phyloP scores from a whole-genome alignment of 106 monocot species.

The Allium cepa region DNA sequence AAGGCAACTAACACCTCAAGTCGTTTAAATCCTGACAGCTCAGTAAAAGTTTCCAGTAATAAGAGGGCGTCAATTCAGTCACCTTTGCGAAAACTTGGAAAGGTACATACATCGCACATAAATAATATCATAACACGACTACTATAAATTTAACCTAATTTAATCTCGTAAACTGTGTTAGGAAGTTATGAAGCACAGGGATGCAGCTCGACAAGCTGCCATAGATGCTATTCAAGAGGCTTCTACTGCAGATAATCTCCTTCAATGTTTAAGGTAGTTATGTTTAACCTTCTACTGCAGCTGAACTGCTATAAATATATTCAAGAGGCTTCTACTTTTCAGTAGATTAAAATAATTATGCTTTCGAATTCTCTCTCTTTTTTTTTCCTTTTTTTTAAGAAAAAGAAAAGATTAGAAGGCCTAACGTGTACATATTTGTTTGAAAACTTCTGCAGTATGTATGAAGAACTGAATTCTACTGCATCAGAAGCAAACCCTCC shows the following conservation, averaged over 20 bases:
- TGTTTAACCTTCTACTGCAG: conserved; percentile 6
- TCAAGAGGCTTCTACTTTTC: too few relatives aligned
- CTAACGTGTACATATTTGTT: too few relatives aligned
- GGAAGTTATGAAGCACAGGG: conserved; percentile 41
- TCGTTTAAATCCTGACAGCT: conserved; percentile 26
- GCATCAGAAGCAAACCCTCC: conserved; percentile 67
- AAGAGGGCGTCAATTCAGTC: conserved; percentile 37
- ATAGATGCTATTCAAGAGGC: conserved; percentile 57
- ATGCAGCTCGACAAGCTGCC: conserved; percentile 52
- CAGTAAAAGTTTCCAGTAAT: conserved; percentile 37
- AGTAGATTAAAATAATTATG: too few relatives aligned
- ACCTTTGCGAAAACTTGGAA: conserved; percentile 61
- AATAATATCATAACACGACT: background rate
- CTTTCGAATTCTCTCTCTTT: too few relatives aligned
- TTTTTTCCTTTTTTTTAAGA: too few relatives aligned
- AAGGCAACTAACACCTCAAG: conserved; percentile 26
- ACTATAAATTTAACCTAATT: too few relatives aligned
- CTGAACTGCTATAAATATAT: too few relatives aligned
- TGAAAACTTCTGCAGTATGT: conserved; percentile 37
- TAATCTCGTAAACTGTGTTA: background rate
- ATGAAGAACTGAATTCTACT: conserved; percentile 53
- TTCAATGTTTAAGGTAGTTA: conserved; percentile 48
- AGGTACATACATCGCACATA: conserved; percentile 26
- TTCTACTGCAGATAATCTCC: conserved; percentile 52
- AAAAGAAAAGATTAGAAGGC: too few relatives aligned